phyloP scores from a whole-genome alignment of 495 filamentous ascomycete species.

The Penicillium malachiteum region DNA sequence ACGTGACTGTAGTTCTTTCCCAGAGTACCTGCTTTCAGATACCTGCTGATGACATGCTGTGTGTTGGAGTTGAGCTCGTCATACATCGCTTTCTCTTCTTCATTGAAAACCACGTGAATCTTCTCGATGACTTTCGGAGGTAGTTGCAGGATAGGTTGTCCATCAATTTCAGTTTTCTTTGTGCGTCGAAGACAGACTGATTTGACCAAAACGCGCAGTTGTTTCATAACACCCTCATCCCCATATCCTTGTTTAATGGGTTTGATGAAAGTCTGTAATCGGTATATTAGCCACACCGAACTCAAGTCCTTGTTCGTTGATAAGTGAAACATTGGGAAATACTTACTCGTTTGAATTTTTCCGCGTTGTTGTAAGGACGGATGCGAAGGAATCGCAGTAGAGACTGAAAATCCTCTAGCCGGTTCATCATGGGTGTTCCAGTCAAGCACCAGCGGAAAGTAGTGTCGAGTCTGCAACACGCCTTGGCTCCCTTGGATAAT shows the following conservation, averaged over 20 bases:
- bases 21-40: constrained; percentile 67
- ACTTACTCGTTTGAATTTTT: constrained; percentile 59
- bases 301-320: no score
- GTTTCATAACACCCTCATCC: constrained; percentile 56
- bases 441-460: constrained; percentile 81
- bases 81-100: constrained; percentile 74
- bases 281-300: constrained; percentile 14
- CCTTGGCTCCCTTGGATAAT: constrained; percentile 63
- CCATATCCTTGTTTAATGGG: constrained; percentile 48
- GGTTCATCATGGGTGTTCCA: constrained; percentile 95
- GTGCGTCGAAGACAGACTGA: constrained; percentile 83
- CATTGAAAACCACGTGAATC: constrained; percentile 67
- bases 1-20: constrained; percentile 82
- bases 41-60: constrained; percentile 73
- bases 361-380: constrained; percentile 69
- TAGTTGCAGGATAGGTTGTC: constrained; percentile 75
- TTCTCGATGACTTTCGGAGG: constrained; percentile 67
- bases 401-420: constrained; percentile 76
- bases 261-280: constrained; percentile 43
- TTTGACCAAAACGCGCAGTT: constrained; percentile 78
- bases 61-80: constrained; percentile 64
- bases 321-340: no score
- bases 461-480: constrained; percentile 58
- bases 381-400: constrained; percentile 80
- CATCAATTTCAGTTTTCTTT: constrained; percentile 81